A percentile compares a stretch with the other conserved stretches of the same genome.
Evolutionary conservation across 306 rosid species (phyloP).

Genomic region (Prunus mume): DNA sequence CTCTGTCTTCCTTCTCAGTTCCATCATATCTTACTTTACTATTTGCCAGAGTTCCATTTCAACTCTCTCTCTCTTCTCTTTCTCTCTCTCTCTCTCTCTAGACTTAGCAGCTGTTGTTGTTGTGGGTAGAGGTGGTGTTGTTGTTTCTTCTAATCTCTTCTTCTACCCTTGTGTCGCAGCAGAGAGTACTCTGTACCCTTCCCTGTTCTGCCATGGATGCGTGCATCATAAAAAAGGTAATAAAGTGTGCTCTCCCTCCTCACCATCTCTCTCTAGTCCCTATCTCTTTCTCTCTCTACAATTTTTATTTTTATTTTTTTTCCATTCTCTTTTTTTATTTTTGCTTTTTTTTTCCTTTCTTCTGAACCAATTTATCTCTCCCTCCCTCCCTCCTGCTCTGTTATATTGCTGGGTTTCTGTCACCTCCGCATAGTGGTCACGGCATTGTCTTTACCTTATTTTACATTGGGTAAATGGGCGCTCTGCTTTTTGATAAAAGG

Average conservation of each 20-base stretch:
- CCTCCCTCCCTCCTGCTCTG: not conserved
- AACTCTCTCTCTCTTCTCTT: constrained; percentile 7
- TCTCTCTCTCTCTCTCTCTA: constrained; percentile 14
- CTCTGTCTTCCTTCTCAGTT: constrained; percentile 22
- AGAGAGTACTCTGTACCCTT: constrained; percentile 33
- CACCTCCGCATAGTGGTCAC: constrained; percentile 27
- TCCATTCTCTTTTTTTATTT: not conserved
- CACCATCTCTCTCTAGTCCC: constrained; percentile 39
- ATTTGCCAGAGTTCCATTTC: constrained; percentile 3
- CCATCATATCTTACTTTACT: constrained; percentile 2
- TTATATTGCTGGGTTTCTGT: constrained; percentile 23
- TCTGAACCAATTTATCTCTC: not conserved
- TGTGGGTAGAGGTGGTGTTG: not conserved
- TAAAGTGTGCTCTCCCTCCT: constrained; percentile 38
- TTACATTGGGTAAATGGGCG: constrained; percentile 9
- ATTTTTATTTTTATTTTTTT: not conserved
- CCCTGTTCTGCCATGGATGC: constrained; percentile 55
- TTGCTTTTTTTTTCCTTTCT: not conserved
- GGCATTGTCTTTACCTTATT: constrained; percentile 14
- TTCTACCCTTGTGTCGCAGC: constrained; percentile 36
- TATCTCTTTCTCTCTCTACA: constrained; percentile 16
- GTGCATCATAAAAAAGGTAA: constrained; percentile 51
- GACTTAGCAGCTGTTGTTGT: not conserved
- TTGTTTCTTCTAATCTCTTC: constrained; percentile 8
- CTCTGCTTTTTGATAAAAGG: constrained; percentile 11